Base-by-base conservation (phyloP, 2,329 filamentous ascomycete genomes). In the Zymoseptoria brevis region DNA sequence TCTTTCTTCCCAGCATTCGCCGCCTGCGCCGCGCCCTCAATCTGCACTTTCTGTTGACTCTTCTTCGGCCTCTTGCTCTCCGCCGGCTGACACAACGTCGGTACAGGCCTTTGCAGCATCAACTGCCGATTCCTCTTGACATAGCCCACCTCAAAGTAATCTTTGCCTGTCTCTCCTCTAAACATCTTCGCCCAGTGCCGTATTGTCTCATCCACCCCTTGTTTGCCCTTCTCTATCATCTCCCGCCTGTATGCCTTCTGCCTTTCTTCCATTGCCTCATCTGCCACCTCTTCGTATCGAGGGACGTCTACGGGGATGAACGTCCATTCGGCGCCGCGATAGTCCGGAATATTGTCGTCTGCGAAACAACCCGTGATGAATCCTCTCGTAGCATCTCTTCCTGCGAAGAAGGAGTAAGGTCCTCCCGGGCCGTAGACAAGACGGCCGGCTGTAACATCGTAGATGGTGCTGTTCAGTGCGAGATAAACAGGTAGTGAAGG, bases 341-440 rank as follows among this genome's bases (percentile, higher is more conserved):
- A 77, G 76, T 99, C 94, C 3, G 88, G 81, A 1, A 87, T 94
- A 30, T 86, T 79, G 78, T 99, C 94, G 64, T 90, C 87, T 48
- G 83, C 78, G 77, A 99, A 99, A 75, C 94, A 99, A 19, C 90
- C 90, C 1, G 94, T 97, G 19, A 99, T 86, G 74, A 91, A 99
- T 19, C 87, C 90, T 54, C 94, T 87, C 13, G 88, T 85, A 35
- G 93, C 92, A 75, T 99, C 94, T 62, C 82, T 81, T 61, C 93
- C 94, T 0, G 91, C 84, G 74, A 99, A 96, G 76, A 88, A 87
- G 69, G 86, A 81, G 79, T 99, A 99, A 45, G 85, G 85, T 4
- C 92, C 94, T 26, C 90, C 91, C 0, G 92, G 81, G 74, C 67
- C 83, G 80, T 81, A 81, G 59, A 72, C 64, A 29, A 65, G 64